Base-by-base conservation (phyloP, 257 asterid genomes). In the Solanum chilense region DNA sequence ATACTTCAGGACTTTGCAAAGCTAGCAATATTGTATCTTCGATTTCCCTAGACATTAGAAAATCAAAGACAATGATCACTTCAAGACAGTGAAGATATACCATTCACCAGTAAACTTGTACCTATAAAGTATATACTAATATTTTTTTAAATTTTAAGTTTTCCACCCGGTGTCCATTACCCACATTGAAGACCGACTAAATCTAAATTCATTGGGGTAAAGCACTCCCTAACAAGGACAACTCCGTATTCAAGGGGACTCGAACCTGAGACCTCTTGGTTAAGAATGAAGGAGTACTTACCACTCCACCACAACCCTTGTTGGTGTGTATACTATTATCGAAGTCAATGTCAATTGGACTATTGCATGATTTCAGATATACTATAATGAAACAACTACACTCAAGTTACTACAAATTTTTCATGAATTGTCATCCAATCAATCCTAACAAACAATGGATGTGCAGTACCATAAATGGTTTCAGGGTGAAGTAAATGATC, bases 11-110 rank as follows among this genome's bases (percentile, higher is more conserved):
- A 86, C 94, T 93, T 91, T 93, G 95, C 71, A 97, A 90, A 87
- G 98, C 99, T 87, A 97, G 91, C 89, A 97, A 90, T 89, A 97
- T 91, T 4, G 98, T 97, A 89, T 96, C 99, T 92, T 97, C 99
- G 68, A 97, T 91, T 70, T 96, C 99, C 89, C 99, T 97, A 62
- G 29, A 81, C 23, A 81, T 81, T 81, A 29, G 20, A 81, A 80
- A 29, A 49, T 81, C 85, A 49, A 37, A 37, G 39, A 37, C 39
- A 37, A 6, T 18, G 20, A 80, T 6, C 31, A 29, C 84, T 16
- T 80, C 84, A 81, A 81, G 85, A 81, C 45, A 81, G 52, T 44
- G 84, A 25, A 77, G 64, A 44, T 45, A 78, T 47, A 47, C 85
- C 44, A 49, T 81, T 29, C 69, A 81, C 20, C 69, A 29, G 20